Base-by-base conservation (phyloP, 192 early-diverging fungal genomes). In the Powellomyces hirtus region DNA sequence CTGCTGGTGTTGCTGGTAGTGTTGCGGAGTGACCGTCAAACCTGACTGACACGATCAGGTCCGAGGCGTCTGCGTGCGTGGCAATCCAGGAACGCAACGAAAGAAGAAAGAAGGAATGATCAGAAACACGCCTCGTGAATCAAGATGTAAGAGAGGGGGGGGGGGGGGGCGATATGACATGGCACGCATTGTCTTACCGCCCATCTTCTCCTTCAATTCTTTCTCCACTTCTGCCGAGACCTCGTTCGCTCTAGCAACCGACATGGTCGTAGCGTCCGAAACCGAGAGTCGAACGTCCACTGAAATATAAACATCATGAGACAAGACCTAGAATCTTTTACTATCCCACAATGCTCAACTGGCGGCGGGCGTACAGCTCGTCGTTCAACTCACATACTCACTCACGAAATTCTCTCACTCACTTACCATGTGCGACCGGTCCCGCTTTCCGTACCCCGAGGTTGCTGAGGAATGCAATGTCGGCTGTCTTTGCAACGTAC, bases 361-460 rank as follows among this genome's bases (percentile, higher is more conserved):
- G 8, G 40, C 8, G 10, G 18, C 40, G 10, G 10, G 40, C 18
- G 8, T 42, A 13, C 18, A 13, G 8, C 40, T 42, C 10, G 40
- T 42, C 10, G 40, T 42, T 13, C 10, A 42, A 11, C 8, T 42
- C 10, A 42, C 10, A 42, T 42, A 8, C 18, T 42, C 18, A 42
- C 8, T 42, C 5, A 49, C 46, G 46, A 49, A 49, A 49, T 16
- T 8, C 10, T 8, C 18, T 42, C 40, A 42, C 18, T 50, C 33
- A 8, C 52, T 36, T 57, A 68, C 66, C 66, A 59, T 40, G 69
- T 45, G 73, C 30, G 62, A 83, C 81, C n/a, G 84, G 85, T 24
- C 87, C 87, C 34, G 75, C 74, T 55, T 84, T 87, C 26, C 84
- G 70, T 29, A 79, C 84, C 38, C 84, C 64, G 8, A 87, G 37